Evolutionary conservation across 345 rosid species (phyloP), one percentile per base, ranked within the genome.

Genomic region (Camelina laxa): DNA sequence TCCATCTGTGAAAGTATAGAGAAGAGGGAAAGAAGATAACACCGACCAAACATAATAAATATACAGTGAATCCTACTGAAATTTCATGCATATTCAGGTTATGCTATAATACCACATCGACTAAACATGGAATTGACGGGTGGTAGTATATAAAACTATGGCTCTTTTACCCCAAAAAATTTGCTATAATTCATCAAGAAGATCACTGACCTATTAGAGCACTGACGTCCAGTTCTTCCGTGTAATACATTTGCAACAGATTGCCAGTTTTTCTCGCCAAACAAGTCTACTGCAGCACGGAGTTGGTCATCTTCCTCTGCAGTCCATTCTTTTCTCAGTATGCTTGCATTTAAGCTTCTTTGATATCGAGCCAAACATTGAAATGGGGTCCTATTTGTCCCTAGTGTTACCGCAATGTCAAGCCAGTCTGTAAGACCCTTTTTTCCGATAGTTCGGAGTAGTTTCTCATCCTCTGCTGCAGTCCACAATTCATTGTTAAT

Each of bases 241-340:
- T 79, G 78, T 74, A 92, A 80, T 70, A 79, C 47, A 35, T 87
- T 85, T 54, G 99, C 99, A 47, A 92, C 91, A 67, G 85, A 63
- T 76, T 95, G 97, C 97, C 97, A 95, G 81, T 92, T 74, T 44
- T 83, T 70, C 76, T 87, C 89, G 33, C 97, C 99, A 82, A 56
- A 83, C 22, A 71, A 79, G 64, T 84, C 87, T 2, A 95, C 97
- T 27, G 97, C 93, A 22, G 70, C 65, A n/a, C 89, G 85, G 58
- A 95, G 99, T 76, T 85, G 85, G 50, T 85, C 90, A 77, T 92
- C 97, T 75, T 95, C 97, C 65, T 87, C 97, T 64, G 80, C 50
- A 21, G 90, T 92, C 97, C 99, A 95, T 61, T 87, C 91, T 53
- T 84, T 76, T 66, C 67, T 89, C 76, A 95, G 53, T 75, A 92